Evolutionary conservation across 139 green algal species (phyloP).

Genomic region (Yamagishiella unicocca): DNA sequence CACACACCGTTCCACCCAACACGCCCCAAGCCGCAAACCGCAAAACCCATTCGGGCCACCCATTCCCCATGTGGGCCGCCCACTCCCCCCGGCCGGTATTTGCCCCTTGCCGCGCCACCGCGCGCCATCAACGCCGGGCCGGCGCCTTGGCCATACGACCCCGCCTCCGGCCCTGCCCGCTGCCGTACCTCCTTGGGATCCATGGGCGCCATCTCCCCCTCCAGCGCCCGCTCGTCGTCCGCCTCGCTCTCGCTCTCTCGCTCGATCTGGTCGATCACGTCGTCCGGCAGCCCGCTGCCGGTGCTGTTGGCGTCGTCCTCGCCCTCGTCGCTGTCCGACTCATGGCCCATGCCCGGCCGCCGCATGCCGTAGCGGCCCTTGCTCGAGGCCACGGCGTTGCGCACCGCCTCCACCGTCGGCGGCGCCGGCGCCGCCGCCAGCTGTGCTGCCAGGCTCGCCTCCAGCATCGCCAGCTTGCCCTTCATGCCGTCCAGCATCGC

Average conservation of each 20-base stretch:
- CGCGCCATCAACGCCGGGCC: too few relatives aligned
- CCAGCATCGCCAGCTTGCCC: slow-evolving; percentile 45
- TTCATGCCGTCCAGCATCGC: slow-evolving; percentile 53
- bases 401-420: background rate
- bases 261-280: slow-evolving; percentile 53
- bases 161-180: too few relatives aligned
- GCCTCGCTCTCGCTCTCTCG: slow-evolving; percentile 17
- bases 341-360: background rate
- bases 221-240: background rate
- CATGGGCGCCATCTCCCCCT: slow-evolving; percentile 10
- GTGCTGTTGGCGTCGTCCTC: background rate
- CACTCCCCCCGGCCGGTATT: too few relatives aligned
- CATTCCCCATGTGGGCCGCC: too few relatives aligned
- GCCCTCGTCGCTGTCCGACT: slow-evolving; percentile 26
- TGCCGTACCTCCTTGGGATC: slow-evolving; percentile 22
- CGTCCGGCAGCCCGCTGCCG: slow-evolving; percentile 44
- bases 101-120: too few relatives aligned
- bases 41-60: too few relatives aligned
- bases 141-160: too few relatives aligned
- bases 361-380: slow-evolving; percentile 13
- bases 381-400: too few relatives aligned
- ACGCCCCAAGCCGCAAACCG: too few relatives aligned
- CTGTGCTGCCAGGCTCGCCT: slow-evolving; percentile 40
- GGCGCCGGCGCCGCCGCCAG: slow-evolving; percentile 35
- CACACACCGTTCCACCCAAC: too few relatives aligned